Conservation (phyloP, 257 asterid species). For the Phtheirospermum japonicum region DNA sequence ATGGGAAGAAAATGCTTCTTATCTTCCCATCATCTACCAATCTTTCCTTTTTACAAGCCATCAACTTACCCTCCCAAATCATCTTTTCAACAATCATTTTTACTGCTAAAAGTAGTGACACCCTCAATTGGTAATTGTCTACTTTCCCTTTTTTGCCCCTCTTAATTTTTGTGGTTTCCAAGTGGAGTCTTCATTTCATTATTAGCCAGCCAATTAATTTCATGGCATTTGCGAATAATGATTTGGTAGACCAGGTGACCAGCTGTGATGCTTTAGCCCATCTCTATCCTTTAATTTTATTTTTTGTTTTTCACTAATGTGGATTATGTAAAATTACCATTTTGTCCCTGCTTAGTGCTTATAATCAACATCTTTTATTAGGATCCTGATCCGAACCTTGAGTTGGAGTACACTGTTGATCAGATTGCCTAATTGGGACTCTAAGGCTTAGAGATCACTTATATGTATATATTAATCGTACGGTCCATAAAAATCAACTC, state of each 20-base stretch:
- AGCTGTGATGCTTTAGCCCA: conserved; percentile 18
- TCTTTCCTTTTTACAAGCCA: conserved; percentile 18
- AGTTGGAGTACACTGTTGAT: too few species aligned
- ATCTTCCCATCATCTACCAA: conserved; percentile 63
- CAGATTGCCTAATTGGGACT: too few species aligned
- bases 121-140: conserved; percentile 31
- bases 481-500: too few species aligned
- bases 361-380: too few species aligned
- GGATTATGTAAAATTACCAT: neutral
- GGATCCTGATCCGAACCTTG: too few species aligned
- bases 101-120: conserved; percentile 67
- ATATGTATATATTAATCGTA: too few species aligned
- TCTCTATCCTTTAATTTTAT: conserved; percentile 1
- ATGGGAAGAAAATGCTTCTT: conserved; percentile 63
- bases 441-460: too few species aligned
- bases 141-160: conserved; percentile 28
- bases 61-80: conserved; percentile 38
- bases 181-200: conserved; percentile 32
- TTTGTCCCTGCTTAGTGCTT: neutral
- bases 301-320: neutral
- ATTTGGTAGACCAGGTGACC: too few species aligned
- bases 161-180: conserved; percentile 21
- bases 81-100: conserved; percentile 59
- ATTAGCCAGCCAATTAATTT: conserved; percentile 29
- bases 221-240: conserved; percentile 16